Percentiles rank a stretch among this genome's conserved stretches.
phyloP scores from a whole-genome alignment of 73 alveolate genomes.

The Tetrahymena elliotti region DNA sequence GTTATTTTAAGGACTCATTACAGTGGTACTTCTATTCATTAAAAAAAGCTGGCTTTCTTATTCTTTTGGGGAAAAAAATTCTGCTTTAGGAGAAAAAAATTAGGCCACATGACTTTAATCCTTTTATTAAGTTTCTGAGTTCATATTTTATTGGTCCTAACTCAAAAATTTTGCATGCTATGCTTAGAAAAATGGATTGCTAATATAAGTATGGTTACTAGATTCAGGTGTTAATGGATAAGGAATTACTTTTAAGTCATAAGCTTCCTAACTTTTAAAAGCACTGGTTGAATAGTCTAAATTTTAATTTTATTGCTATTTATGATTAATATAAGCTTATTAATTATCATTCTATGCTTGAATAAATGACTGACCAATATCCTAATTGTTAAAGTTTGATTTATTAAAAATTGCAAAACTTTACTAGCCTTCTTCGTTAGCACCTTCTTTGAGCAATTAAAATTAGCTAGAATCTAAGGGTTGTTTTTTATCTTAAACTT shows the following conservation, averaged over 20 bases:
- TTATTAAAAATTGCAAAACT: not conserved
- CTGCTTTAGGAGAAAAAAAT: not conserved
- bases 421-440: not conserved
- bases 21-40: not conserved
- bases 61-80: not conserved
- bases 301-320: not conserved
- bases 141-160: not conserved
- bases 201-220: not conserved
- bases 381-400: not conserved
- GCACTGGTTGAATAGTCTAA: not conserved
- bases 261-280: not conserved
- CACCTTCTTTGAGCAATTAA: not conserved
- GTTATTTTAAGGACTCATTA: not conserved
- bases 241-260: not conserved
- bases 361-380: not conserved
- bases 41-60: not conserved
- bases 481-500: not conserved
- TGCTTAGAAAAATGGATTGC: not conserved
- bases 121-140: not conserved
- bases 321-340: not conserved
- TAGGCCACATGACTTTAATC: not conserved
- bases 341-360: not conserved
- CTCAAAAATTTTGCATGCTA: not conserved
- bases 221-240: not conserved
- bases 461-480: not conserved